Evolutionary conservation across 768 basidiomycete species (phyloP).

Genomic region (Naganishia randhawae): DNA sequence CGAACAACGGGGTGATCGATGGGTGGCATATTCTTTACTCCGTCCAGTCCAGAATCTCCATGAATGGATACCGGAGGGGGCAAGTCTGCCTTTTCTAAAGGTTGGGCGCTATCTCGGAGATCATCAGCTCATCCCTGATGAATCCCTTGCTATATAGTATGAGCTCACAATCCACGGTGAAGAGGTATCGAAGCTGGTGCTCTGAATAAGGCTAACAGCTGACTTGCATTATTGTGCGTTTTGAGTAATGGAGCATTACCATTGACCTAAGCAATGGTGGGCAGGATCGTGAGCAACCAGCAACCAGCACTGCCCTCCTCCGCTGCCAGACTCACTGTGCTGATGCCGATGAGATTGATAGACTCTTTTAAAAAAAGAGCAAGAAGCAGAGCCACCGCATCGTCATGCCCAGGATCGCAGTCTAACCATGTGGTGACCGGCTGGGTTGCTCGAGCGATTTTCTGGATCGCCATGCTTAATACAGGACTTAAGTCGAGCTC

Average conservation of each 20-base stretch:
- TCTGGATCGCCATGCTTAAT: neutral
- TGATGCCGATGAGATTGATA: slow-evolving; percentile 22
- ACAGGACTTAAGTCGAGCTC: neutral
- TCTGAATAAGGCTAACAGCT: slow-evolving; percentile 22
- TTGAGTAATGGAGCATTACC: slow-evolving; percentile 25
- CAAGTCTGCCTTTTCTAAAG: slow-evolving; percentile 23
- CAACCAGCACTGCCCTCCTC: neutral
- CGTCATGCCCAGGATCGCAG: slow-evolving; percentile 29
- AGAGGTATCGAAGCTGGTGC: slow-evolving; percentile 20
- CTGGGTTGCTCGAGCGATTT: too few species aligned
- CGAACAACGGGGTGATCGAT: slow-evolving; percentile 14
- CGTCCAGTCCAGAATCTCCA: slow-evolving; percentile 24
- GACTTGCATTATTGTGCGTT: slow-evolving; percentile 24
- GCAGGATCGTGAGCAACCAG: neutral
- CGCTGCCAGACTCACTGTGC: slow-evolving; percentile 19
- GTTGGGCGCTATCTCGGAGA: slow-evolving; percentile 15
- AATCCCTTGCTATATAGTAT: neutral
- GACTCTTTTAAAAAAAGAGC: slow-evolving; percentile 25
- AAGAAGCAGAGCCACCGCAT: slow-evolving; percentile 24
- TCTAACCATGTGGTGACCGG: slow-evolving; percentile 19
- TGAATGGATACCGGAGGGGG: slow-evolving; percentile 26
- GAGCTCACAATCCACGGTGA: slow-evolving; percentile 28
- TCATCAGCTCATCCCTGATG: neutral
- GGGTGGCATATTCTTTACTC: slow-evolving; percentile 21
- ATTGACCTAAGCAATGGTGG: slow-evolving; percentile 7